phyloP scores from a whole-genome alignment of 129 eudicot species.

The Tagetes erecta region DNA sequence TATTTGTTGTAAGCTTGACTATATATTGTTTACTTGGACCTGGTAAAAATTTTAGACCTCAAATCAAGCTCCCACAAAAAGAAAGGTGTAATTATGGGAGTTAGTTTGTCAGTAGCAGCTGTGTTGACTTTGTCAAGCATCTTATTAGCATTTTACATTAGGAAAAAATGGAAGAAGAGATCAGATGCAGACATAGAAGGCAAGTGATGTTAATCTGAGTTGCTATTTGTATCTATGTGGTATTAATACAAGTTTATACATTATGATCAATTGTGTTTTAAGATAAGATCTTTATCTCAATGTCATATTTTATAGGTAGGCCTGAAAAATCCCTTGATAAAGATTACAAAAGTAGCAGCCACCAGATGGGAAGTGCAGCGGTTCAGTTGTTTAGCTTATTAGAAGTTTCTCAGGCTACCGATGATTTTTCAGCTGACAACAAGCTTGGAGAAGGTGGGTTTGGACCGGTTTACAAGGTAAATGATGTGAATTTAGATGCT shows the following conservation, averaged over 20 bases:
- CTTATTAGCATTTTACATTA: slow-evolving; percentile 14
- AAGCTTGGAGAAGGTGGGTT: slow-evolving; percentile 46
- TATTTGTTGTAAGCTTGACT: not conserved
- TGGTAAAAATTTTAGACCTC: not conserved
- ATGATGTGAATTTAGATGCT: not conserved
- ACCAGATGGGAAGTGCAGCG: slow-evolving; percentile 8
- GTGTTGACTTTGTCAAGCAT: slow-evolving; percentile 32
- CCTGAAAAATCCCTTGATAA: no score
- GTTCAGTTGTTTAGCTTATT: slow-evolving; percentile 24
- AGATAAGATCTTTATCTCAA: no score
- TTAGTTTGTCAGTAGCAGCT: slow-evolving; percentile 16
- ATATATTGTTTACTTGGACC: not conserved
- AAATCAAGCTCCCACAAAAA: slow-evolving; percentile 17
- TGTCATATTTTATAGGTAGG: no score
- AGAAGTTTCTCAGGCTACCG: slow-evolving; percentile 24
- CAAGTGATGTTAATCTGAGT: slow-evolving; percentile 6
- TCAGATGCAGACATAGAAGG: slow-evolving; percentile 19
- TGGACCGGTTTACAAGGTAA: slow-evolving; percentile 30
- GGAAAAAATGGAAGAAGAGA: slow-evolving; percentile 28
- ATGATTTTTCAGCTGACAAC: slow-evolving; percentile 22
- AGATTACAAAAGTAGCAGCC: not conserved
- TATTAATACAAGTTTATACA: no score
- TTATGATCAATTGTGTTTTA: no score
- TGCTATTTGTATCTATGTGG: not conserved
- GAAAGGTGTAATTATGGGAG: slow-evolving; percentile 20